Conservation (phyloP, 257 asterid species). For the Ophiorrhiza pumila region DNA sequence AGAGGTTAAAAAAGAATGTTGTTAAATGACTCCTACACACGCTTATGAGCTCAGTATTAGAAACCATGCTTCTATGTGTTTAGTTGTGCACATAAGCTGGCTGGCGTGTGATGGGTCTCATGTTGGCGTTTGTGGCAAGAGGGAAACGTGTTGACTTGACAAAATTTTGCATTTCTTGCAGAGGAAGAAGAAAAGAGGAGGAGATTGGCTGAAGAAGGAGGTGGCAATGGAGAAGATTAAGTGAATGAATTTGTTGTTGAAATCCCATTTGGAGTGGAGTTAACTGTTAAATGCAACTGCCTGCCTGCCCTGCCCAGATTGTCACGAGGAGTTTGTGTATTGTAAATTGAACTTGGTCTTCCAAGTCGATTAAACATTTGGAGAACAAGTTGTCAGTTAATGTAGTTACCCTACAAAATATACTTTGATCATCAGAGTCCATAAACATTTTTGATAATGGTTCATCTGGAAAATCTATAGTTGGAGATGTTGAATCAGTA, state of each 20-base stretch:
- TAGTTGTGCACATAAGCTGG: neutral
- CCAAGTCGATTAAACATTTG: too few relatives aligned
- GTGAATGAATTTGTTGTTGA: neutral
- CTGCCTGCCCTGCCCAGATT: too few relatives aligned
- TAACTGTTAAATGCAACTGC: too few relatives aligned
- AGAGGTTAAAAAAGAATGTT: neutral
- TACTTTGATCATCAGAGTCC: too few relatives aligned
- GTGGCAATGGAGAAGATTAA: slow-evolving; percentile 9
- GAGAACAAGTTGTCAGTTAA: too few relatives aligned
- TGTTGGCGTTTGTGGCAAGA: neutral
- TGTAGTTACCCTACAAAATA: too few relatives aligned
- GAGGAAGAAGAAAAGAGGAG: slow-evolving; percentile 30
- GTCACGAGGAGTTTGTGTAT: too few relatives aligned
- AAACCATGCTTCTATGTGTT: neutral
- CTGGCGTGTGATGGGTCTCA: neutral
- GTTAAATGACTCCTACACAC: neutral
- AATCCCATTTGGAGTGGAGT: neutral
- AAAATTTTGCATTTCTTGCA: slow-evolving; percentile 11
- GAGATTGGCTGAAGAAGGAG: slow-evolving; percentile 27
- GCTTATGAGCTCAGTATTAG: neutral
- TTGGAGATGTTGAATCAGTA: too few relatives aligned
- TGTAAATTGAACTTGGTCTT: too few relatives aligned
- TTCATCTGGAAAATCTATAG: too few relatives aligned
- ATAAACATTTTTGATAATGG: too few relatives aligned
- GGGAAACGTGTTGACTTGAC: neutral